Conservation (phyloP, 2,329 filamentous ascomycete genomes). For the Beauveria pseudobassiana region DNA sequence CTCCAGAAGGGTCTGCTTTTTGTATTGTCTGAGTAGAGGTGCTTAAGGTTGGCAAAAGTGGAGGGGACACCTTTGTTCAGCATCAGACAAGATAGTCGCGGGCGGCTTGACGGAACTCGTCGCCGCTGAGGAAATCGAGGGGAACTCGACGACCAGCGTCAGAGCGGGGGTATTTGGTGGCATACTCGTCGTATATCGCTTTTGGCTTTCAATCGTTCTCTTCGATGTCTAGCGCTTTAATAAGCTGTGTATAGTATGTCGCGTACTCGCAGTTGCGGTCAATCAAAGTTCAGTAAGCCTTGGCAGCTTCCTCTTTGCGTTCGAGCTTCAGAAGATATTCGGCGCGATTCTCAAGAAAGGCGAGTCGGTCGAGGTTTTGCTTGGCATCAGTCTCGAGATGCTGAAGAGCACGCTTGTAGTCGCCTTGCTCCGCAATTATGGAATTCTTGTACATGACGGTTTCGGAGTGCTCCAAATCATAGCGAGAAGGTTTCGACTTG, state of each 20-base stretch:
- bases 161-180: slow-evolving; percentile 69
- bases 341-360: slow-evolving; percentile 78
- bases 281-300: slow-evolving; percentile 72
- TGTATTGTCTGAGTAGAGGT: slow-evolving; percentile 69
- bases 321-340: slow-evolving; percentile 75
- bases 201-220: slow-evolving; percentile 56
- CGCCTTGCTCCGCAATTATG: slow-evolving; percentile 84
- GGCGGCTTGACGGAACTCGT: slow-evolving; percentile 71
- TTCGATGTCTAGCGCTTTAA: slow-evolving; percentile 57
- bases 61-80: slow-evolving; percentile 90
- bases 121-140: slow-evolving; percentile 77
- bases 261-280: slow-evolving; percentile 85
- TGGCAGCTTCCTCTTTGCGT: slow-evolving; percentile 70
- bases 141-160: slow-evolving; percentile 84
- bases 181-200: slow-evolving; percentile 69
- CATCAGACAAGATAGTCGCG: slow-evolving; percentile 77
- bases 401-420: slow-evolving; percentile 74
- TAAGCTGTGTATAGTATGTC: slow-evolving; percentile 74
- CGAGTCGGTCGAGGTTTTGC: slow-evolving; percentile 73
- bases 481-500: slow-evolving; percentile 67
- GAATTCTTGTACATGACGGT: slow-evolving; percentile 91
- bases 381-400: slow-evolving; percentile 75
- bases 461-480: slow-evolving; percentile 89
- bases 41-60: slow-evolving; percentile 93
- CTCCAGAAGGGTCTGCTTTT: slow-evolving; percentile 73